Conservation (phyloP, 441 rosid genomes). For the Eruca vesicaria region DNA sequence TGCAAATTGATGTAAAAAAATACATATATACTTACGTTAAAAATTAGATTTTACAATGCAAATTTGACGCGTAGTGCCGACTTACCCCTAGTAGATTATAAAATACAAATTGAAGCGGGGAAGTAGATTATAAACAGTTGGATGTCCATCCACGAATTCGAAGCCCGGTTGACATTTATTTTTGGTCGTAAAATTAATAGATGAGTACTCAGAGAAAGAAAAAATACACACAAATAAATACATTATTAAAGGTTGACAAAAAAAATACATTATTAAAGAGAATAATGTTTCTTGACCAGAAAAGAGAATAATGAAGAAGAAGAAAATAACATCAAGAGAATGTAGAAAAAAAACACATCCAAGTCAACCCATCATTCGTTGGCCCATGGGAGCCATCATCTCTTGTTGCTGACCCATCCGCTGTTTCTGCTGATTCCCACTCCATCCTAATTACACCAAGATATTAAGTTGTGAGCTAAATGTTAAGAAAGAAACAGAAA, state of each 20-base stretch:
- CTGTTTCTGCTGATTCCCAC: slow-evolving; percentile 30
- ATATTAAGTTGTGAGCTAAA: not conserved
- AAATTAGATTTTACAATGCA: too few species aligned
- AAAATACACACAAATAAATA: not conserved
- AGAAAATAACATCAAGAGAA: not conserved
- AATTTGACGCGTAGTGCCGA: too few species aligned
- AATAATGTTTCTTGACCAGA: not conserved
- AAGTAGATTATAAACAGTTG: not conserved
- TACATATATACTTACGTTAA: too few species aligned
- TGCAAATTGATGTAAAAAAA: too few species aligned
- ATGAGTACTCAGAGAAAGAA: not conserved
- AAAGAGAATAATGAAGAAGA: not conserved
- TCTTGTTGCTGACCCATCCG: slow-evolving; percentile 36
- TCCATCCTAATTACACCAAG: slow-evolving; percentile 28
- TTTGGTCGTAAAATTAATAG: not conserved
- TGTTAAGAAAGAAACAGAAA: not conserved
- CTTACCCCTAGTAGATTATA: too few species aligned
- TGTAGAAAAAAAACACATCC: not conserved
- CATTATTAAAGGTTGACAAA: not conserved
- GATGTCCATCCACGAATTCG: not conserved
- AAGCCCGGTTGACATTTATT: not conserved
- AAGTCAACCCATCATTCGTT: slow-evolving; percentile 52
- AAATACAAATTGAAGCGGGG: not conserved
- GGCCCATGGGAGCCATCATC: slow-evolving; percentile 51
- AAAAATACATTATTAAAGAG: not conserved